A percentile compares a stretch with the other conserved stretches of the same genome.
These are phyloP conservation scores for Porcisia deanei DNA, from an alignment of 208 protist species.

Conservation along the genomic window DNA sequence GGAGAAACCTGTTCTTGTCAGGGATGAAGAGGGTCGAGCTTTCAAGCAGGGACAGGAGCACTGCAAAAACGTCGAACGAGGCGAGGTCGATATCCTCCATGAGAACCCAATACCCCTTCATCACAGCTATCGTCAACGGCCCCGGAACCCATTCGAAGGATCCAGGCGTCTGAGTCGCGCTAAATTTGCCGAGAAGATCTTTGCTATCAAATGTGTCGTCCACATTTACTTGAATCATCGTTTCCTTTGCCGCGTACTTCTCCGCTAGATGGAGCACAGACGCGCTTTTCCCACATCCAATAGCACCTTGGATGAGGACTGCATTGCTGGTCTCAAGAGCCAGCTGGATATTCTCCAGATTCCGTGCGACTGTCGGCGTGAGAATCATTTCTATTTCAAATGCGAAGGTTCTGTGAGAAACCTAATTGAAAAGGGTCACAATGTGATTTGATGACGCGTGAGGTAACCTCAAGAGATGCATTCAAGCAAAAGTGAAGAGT, in stretches of 20 bases:
- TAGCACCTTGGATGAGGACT: slow-evolving; percentile 85
- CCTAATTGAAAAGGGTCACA: background rate
- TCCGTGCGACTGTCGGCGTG: slow-evolving; percentile 62
- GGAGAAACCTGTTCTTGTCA: slow-evolving; percentile 93
- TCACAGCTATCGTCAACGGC: slow-evolving; percentile 95
- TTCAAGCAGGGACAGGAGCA: slow-evolving; percentile 97
- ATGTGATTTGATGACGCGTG: background rate
- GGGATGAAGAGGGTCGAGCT: slow-evolving; percentile 95
- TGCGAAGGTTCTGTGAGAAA: background rate
- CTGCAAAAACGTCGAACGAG: slow-evolving; percentile 97
- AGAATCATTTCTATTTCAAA: slow-evolving; percentile 44
- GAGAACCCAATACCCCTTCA: slow-evolving; percentile 97
- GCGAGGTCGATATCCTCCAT: slow-evolving; percentile 99
- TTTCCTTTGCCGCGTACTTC: slow-evolving; percentile 53
- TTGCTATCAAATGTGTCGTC: slow-evolving; percentile 99
- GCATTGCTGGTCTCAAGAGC: slow-evolving; percentile 68
- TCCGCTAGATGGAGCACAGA: slow-evolving; percentile 67
- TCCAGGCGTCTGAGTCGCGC: slow-evolving; percentile 97
- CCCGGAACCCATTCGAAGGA: slow-evolving; percentile 98
- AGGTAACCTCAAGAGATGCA: background rate
- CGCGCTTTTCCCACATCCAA: slow-evolving; percentile 86
- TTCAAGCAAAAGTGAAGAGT: background rate
- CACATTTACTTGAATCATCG: slow-evolving; percentile 91
- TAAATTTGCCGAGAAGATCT: slow-evolving; percentile 98
- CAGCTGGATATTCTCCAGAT: slow-evolving; percentile 68